phyloP scores from a whole-genome alignment of 257 asterid species.

The Gardenia jasminoides region DNA sequence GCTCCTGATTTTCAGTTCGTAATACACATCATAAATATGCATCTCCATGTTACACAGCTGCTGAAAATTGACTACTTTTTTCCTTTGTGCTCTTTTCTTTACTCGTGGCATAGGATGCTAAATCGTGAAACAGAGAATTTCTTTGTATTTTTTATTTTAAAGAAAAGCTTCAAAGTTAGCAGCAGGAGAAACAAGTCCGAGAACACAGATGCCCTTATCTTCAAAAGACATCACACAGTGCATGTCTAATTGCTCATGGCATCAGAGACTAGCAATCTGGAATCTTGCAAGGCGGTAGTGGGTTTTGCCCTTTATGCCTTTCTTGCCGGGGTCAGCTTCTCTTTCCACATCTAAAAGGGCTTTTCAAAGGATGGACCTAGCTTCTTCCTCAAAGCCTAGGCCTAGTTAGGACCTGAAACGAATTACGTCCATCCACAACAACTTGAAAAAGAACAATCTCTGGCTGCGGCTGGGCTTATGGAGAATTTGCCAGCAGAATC shows the following conservation, averaged over 20 bases:
- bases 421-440: constrained; percentile 6
- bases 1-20: neutral
- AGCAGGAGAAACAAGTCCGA: constrained; percentile 3
- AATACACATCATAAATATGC: neutral
- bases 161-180: constrained; percentile 1
- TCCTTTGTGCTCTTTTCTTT: neutral
- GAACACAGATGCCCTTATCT: constrained; percentile 25
- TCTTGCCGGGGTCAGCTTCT: constrained; percentile 23
- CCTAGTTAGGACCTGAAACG: neutral
- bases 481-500: constrained; percentile 15
- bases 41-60: neutral
- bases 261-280: constrained; percentile 19
- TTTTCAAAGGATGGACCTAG: constrained; percentile 16
- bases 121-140: too few relatives aligned
- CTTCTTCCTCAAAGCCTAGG: constrained; percentile 14
- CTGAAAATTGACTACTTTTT: neutral
- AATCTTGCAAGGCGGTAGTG: constrained; percentile 29
- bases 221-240: constrained; percentile 9
- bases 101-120: neutral
- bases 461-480: neutral
- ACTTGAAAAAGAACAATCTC: neutral
- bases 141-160: neutral
- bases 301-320: constrained; percentile 39
- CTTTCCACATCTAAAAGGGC: constrained; percentile 11
- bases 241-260: constrained; percentile 14